Base-by-base conservation (phyloP, 208 protist genomes). In the Wallacemonas sp. region DNA sequence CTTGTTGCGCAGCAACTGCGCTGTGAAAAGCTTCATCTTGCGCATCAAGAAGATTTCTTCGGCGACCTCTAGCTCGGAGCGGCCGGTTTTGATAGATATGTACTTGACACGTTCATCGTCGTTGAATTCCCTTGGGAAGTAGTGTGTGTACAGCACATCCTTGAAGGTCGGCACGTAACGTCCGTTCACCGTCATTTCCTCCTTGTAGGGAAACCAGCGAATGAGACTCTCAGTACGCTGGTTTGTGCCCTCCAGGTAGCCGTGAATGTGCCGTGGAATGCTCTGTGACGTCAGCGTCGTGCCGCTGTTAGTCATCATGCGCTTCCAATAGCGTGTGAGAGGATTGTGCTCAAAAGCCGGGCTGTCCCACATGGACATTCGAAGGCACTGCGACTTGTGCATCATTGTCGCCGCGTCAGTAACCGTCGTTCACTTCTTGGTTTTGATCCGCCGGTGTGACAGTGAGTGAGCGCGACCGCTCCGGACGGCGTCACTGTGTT, bases 1-100 rank as follows among this genome's bases (percentile, higher is more conserved):
- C 60, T 92, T 91, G 50, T 92, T 92, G 5, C 89, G 80, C 36
- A 94, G 67, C 29, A 92, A 68, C 66, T 94, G 85, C 1, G 89
- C 83, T 0, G 77, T 74, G 68, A 92, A 91, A 3, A 94, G 76
- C 50, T 87, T 88, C 68, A 94, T 92, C 63, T 92, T 91, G 24
- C 89, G 79, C 89, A 94, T 94, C 13, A 92, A 73, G 66, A 88
- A 94, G n/a, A 94, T 80, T 64, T 94, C 85, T 39, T 92, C 86
- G 1, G 89, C 89, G 10, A 94, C 67, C 54, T 94, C 85, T 45
- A 92, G 42, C 66, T 94, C 85, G 0, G 73, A 71, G 15, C 89
- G 73, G 0, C 83, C 80, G 22, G 85, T 94, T 50, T 91, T 90
- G 33, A 94, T 63, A 24, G 85, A 62, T n/a, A 81, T 60, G 70